Percentiles rank a stretch among this genome's conserved stretches.
phyloP scores from a whole-genome alignment of 495 filamentous ascomycete genomes.

The Clohesyomyces aquaticus region DNA sequence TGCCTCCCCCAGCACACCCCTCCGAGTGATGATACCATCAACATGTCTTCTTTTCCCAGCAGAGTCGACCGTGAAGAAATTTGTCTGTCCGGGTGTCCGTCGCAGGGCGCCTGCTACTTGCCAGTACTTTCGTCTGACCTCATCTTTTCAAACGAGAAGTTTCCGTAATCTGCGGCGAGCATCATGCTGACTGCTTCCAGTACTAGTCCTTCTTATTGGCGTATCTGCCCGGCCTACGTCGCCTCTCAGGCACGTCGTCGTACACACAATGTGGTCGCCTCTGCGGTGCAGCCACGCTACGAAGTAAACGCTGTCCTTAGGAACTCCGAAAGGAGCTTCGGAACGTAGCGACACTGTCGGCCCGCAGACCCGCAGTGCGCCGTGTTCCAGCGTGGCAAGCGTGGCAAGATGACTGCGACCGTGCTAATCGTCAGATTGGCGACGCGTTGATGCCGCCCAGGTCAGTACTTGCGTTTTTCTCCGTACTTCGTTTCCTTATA shows the following conservation, averaged over 20 bases:
- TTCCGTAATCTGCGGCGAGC: background rate
- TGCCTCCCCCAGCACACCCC: constrained; percentile 30
- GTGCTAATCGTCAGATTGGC: no score
- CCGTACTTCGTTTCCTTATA: constrained; percentile 16
- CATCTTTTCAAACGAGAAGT: constrained; percentile 3
- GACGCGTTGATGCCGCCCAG: no score
- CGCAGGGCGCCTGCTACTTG: constrained; percentile 87
- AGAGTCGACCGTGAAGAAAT: constrained; percentile 94
- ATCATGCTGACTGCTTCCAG: constrained; percentile 8
- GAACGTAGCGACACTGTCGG: no score
- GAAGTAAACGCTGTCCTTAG: no score
- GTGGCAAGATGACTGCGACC: no score
- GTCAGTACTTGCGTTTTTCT: constrained; percentile 2
- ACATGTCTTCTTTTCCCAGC: constrained; percentile 88
- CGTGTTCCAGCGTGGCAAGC: no score
- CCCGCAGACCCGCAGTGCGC: no score
- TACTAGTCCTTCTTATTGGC: background rate
- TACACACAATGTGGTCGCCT: background rate
- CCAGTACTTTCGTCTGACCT: constrained; percentile 95
- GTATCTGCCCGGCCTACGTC: background rate
- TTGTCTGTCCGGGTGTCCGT: constrained; percentile 68
- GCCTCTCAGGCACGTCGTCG: background rate
- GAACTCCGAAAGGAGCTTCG: no score
- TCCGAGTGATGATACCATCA: constrained; percentile 78
- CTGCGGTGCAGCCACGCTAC: background rate